These are phyloP conservation scores for Phytopythium kandeliae DNA, from an alignment of 352 stramenopile species.

Conservation along the genomic window DNA sequence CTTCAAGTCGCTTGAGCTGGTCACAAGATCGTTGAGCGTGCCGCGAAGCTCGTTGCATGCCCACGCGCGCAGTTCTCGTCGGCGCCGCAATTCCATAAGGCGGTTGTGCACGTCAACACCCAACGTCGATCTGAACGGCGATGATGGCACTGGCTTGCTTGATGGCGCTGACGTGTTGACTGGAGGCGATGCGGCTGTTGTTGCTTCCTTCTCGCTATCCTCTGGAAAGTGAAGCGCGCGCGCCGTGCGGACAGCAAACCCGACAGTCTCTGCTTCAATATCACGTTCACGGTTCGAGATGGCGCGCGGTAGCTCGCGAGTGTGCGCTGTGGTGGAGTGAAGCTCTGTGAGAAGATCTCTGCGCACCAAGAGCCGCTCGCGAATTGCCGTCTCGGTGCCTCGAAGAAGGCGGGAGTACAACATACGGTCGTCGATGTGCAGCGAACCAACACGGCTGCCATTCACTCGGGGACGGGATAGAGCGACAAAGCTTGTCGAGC, in stretches of 20 bases:
- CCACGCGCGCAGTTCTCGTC: slow-evolving; percentile 44
- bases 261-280: neutral
- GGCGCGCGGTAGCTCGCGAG: slow-evolving; percentile 21
- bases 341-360: slow-evolving; percentile 15
- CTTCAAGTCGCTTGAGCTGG: slow-evolving; percentile 52
- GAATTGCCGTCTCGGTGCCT: slow-evolving; percentile 21
- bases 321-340: slow-evolving; percentile 14
- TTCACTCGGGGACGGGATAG: neutral
- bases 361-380: slow-evolving; percentile 13
- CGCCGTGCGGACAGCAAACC: slow-evolving; percentile 7
- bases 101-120: slow-evolving; percentile 25
- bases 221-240: slow-evolving; percentile 9
- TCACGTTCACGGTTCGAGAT: slow-evolving; percentile 14
- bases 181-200: no score
- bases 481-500: neutral
- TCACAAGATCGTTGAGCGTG: slow-evolving; percentile 47
- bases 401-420: slow-evolving; percentile 30
- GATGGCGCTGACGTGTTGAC: no score
- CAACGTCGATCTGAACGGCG: neutral
- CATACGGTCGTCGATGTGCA: slow-evolving; percentile 3
- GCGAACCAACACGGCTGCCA: neutral
- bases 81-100: slow-evolving; percentile 29
- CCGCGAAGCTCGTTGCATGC: slow-evolving; percentile 47
- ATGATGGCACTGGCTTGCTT: neutral
- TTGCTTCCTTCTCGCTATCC: neutral